These are phyloP conservation scores for Uncinocarpus reesii DNA, from an alignment of 2,329 filamentous ascomycete species.

Conservation along the genomic window DNA sequence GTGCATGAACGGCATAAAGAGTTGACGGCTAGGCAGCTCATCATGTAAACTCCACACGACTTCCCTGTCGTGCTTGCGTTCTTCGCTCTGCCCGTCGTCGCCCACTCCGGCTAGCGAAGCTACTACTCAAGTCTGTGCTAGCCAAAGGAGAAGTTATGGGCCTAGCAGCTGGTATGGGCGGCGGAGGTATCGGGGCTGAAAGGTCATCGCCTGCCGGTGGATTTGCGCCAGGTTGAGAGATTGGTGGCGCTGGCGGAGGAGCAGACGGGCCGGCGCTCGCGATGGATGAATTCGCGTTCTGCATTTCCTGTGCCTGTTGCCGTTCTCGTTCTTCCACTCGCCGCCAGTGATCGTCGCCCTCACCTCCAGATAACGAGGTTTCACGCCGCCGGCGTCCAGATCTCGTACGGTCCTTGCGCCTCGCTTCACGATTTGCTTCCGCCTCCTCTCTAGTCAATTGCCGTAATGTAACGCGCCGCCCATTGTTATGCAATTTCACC, in stretches of 20 bases:
- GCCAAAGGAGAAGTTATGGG: slow-evolving; percentile 37
- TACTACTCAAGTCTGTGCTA: slow-evolving; percentile 40
- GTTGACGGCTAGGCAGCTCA: not conserved
- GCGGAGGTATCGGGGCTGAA: slow-evolving; percentile 28
- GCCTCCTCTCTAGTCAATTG: slow-evolving; percentile 54
- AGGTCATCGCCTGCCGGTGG: not conserved
- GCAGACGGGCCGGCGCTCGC: slow-evolving; percentile 23
- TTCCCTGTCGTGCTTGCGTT: slow-evolving; percentile 36
- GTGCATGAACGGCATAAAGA: not conserved
- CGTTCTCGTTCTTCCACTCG: slow-evolving; percentile 42
- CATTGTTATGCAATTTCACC: slow-evolving; percentile 55
- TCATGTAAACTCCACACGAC: slow-evolving; percentile 42
- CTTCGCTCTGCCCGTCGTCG: slow-evolving; percentile 46
- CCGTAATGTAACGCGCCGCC: slow-evolving; percentile 52
- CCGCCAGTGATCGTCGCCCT: slow-evolving; percentile 38
- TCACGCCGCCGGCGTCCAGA: slow-evolving; percentile 33
- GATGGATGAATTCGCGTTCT: slow-evolving; percentile 25
- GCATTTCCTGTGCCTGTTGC: slow-evolving; percentile 37
- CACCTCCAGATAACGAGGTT: slow-evolving; percentile 35
- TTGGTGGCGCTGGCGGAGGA: slow-evolving; percentile 17
- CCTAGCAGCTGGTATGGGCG: slow-evolving; percentile 34
- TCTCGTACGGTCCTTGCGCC: slow-evolving; percentile 40
- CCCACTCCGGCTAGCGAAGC: slow-evolving; percentile 46
- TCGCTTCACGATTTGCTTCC: slow-evolving; percentile 48
- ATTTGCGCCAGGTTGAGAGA: not conserved